Evolutionary conservation across 2,329 filamentous ascomycete genomes (phyloP).

Genomic region (Phialophora macrospora): DNA sequence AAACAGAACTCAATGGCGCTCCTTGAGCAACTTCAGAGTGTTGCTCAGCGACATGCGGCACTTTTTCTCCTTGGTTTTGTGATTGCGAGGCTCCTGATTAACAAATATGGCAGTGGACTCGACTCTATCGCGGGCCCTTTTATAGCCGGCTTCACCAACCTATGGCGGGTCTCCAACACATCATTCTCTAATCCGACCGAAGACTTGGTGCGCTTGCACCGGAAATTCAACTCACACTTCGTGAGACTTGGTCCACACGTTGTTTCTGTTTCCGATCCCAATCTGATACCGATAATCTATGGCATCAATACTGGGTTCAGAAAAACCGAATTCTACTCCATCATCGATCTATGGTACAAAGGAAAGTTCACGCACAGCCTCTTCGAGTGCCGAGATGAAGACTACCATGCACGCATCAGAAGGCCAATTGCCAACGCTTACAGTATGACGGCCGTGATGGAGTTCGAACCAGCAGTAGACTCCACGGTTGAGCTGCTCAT

Average conservation of each 20-base stretch:
- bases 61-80: constrained; percentile 17
- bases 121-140: constrained; percentile 69
- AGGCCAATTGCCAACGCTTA: constrained; percentile 77
- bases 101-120: constrained; percentile 34
- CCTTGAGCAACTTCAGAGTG: constrained; percentile 6
- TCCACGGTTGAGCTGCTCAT: constrained; percentile 74
- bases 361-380: constrained; percentile 41
- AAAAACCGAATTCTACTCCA: constrained; percentile 61
- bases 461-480: constrained; percentile 72
- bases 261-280: constrained; percentile 74
- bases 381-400: constrained; percentile 74
- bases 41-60: constrained; percentile 23
- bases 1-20: constrained; percentile 11
- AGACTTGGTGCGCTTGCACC: constrained; percentile 70
- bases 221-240: constrained; percentile 70
- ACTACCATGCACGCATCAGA: constrained; percentile 73
- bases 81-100: constrained; percentile 31
- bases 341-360: constrained; percentile 35
- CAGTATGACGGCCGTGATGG: constrained; percentile 32
- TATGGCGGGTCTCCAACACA: constrained; percentile 76
- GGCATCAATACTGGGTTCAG: constrained; percentile 78
- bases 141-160: constrained; percentile 70
- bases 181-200: constrained; percentile 66
- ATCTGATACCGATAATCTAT: constrained; percentile 75
- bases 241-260: constrained; percentile 75